Evolutionary conservation across 2,329 filamentous ascomycete species (phyloP), one percentile per base, ranked within the genome.

Genomic region (Lanzia echinophila): DNA sequence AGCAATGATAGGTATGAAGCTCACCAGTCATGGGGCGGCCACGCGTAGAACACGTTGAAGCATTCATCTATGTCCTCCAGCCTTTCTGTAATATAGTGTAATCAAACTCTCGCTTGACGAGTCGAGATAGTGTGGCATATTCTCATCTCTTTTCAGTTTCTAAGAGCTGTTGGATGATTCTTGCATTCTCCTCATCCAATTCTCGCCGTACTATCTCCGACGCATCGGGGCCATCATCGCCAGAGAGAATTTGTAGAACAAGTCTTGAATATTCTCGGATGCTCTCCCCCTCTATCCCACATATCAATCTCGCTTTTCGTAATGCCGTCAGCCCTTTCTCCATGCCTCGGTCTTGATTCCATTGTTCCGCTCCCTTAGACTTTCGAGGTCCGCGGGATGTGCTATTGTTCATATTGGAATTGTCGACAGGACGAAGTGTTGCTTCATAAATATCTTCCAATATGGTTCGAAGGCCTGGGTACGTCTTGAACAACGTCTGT

Each of bases 181-280:
- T 72, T 3, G 71, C 70, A 55, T 82, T 77, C 49, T 66, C 58
- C 48, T 73, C 68, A 11, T 31, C 50, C 19, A 53, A 22, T 58
- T 79, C 73, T 56, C 72, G 70, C 58, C 75, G 70, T 41, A 79
- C 63, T 6, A 72, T 42, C 6, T 68, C 68, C 6, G 69, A 67
- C 7, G 70, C 65, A 24, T 73, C 68, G 3, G 51, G 46, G 2
- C 52, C 58, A 2, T 59, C 48, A 13, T 63, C 64, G 10, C 62
- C 57, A 8, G 68, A 68, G 20, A 82, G 69, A 33, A 82, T 67
- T 53, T 75, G 71, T 46, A 77, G 62, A 17, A 85, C 73, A 20
- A 84, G 69, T 57, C 80, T 78, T 45, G 76, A 78, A 62, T 82
- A 86, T 66, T 84, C 82, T 50, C 77, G 71, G 31, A 86, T 71